Evolutionary conservation across 768 basidiomycete species (phyloP), one percentile per base, ranked within the genome.

Genomic region (Boletus bicolor): DNA sequence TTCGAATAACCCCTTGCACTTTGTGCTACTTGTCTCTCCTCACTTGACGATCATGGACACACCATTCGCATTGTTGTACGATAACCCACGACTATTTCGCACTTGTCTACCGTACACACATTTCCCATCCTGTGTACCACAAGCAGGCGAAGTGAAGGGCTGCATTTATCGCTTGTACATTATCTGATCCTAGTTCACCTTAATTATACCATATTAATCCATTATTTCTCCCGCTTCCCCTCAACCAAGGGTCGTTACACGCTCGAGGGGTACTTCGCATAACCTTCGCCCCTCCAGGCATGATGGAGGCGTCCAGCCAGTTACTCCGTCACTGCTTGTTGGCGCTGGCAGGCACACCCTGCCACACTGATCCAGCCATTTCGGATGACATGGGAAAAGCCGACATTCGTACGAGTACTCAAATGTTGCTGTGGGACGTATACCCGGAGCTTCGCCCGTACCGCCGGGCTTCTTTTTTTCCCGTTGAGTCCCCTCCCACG

Each of bases 1-100:
- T 82, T 90, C 55, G 89, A 91, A 68, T 76, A 59, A 73, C 46
- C 10, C 47, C 35, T 30, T 44, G 38, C 46, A 7, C 39, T 24
- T 34, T 1, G 4, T 32, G 8, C 32, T 37, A 2, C 26, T 17
- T 43, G 17, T 37, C 8, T 34, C 21, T 43, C 39, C 37, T 50
- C 46, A 50, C 39, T 39, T 45, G 51, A 68, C 62, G 59, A 57
- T 62, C 56, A 63, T 24, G 47, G 58, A 51, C 43, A 59, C 49
- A 35, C 38, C 68, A 69, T 60, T 59, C 8, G 59, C 57, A 65
- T 65, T 50, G 51, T 53, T 68, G 62, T 69, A 70, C 58, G 67
- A 69, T 71, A 68, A 57, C 60, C 45, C 64, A 64, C 62, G 49
- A 51, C 59, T 70, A 64, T 65, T 73, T 63, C 37, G 53, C 61